Base-by-base conservation (phyloP, 2,329 filamentous ascomycete genomes). In the Juglanconis sp. region DNA sequence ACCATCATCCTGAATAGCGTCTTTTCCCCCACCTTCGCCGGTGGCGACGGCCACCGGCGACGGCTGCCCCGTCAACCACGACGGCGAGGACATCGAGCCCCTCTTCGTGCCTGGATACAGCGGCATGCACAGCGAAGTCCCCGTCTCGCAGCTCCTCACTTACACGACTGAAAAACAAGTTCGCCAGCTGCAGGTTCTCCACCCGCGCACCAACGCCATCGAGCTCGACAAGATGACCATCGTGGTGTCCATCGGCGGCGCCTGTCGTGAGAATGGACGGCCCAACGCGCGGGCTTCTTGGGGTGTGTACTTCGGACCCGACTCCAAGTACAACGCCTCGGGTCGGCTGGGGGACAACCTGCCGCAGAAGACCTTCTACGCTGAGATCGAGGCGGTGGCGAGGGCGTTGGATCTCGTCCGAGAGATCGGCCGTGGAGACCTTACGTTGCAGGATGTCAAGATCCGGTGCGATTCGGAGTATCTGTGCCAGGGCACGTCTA, bases 301-400 rank as follows among this genome's bases (percentile, higher is more conserved):
- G 67, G 65, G 62, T 24, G 67, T 68, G 17, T 70, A 64, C 46
- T 68, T 68, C 52, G 69, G 69, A 3, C 64, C 64, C 6, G 36
- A 57, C 15, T 71, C 68, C 9, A 53, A 50, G 17, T 54, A 66
- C 56, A 72, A 70, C 53, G 48, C 52, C 5, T 34, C 44, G 8
- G 53, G 53, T 40, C 58, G n/a, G 31, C 53, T 56, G 38, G 10
- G 48, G 7, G 57, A 53, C 8, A n/a, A 46, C 1, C 53, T 59
- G 17, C 61, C 60, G 6, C 65, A 65, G 57, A 68, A 63, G 13
- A 62, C 35, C 44, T 38, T 49, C 2, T 44, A 59, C 11, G 65
- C 66, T n/a, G 61, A 67, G 59, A 65, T 68, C 44, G 65, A 68
- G 58, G 67, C 65, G 7, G 46, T 69, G 9, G 59, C 59, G 1